Percentiles rank a stretch among this genome's conserved stretches.
Conservation (phyloP, 2,329 filamentous ascomycete species). For the Apiospora hydei region DNA sequence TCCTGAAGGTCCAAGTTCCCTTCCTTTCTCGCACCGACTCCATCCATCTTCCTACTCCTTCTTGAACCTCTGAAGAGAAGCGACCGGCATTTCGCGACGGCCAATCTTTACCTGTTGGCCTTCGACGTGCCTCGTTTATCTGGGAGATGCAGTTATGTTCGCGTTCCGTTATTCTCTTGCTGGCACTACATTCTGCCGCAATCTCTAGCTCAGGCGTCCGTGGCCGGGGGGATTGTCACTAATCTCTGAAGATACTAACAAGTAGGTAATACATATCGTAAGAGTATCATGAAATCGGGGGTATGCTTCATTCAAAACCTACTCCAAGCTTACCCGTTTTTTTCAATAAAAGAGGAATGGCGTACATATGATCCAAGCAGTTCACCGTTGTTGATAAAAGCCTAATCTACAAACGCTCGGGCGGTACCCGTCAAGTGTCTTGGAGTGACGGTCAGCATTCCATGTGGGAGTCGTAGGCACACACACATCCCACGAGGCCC, state of each 20-base stretch:
- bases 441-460: slow-evolving; percentile 6
- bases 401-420: not conserved
- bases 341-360: not conserved
- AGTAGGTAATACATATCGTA: not conserved
- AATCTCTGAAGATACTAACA: not conserved
- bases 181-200: not conserved
- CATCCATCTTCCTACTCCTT: not conserved
- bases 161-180: not conserved
- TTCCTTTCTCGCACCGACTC: not conserved
- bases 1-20: not conserved
- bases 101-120: not conserved
- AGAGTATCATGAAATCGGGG: not conserved
- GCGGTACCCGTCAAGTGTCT: slow-evolving; percentile 14
- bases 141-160: not conserved
- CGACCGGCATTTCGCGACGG: not conserved
- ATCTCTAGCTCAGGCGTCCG: too few relatives aligned
- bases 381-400: slow-evolving; percentile 16
- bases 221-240: not conserved
- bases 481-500: not conserved
- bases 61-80: not conserved
- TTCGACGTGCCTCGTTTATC: not conserved
- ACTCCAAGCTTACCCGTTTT: not conserved
- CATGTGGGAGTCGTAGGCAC: slow-evolving; percentile 7
- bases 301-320: not conserved
- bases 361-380: not conserved